Conservation (phyloP, 176 grass and related monocot genomes). For the Paspalum notatum region DNA sequence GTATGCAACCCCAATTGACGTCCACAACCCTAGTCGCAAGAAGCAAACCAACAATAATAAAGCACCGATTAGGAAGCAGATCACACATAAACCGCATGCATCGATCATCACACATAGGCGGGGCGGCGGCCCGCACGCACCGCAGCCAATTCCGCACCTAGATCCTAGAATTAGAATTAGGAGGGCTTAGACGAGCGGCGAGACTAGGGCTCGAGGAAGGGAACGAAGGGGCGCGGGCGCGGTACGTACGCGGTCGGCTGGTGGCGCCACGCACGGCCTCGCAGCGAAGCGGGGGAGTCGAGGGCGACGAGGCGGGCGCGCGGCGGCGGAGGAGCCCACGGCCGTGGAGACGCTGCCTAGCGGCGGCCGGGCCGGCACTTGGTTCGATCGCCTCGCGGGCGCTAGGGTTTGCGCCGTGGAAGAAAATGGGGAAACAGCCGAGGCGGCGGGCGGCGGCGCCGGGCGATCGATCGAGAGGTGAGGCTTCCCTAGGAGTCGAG, state of each 20-base stretch:
- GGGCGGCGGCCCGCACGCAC: no score
- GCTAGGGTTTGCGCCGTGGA: neutral
- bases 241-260: neutral
- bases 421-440: neutral
- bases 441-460: neutral
- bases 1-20: neutral
- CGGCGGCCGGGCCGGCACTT: no score
- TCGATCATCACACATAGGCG: no score
- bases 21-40: neutral
- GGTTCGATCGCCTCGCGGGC: neutral
- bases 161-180: no score
- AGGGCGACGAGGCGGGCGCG: neutral
- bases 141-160: neutral
- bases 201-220: neutral
- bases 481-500: neutral
- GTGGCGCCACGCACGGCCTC: neutral
- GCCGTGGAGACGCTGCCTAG: neutral
- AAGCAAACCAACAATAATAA: neutral
- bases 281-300: neutral
- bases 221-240: neutral
- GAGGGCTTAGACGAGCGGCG: neutral
- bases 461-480: neutral
- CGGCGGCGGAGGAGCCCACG: neutral
- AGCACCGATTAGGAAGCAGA: neutral
- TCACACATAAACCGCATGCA: neutral